A percentile compares a stretch with the other conserved stretches of the same genome.
These are phyloP conservation scores for Acorus gramineus DNA, from an alignment of 106 monocot species.

Conservation along the genomic window DNA sequence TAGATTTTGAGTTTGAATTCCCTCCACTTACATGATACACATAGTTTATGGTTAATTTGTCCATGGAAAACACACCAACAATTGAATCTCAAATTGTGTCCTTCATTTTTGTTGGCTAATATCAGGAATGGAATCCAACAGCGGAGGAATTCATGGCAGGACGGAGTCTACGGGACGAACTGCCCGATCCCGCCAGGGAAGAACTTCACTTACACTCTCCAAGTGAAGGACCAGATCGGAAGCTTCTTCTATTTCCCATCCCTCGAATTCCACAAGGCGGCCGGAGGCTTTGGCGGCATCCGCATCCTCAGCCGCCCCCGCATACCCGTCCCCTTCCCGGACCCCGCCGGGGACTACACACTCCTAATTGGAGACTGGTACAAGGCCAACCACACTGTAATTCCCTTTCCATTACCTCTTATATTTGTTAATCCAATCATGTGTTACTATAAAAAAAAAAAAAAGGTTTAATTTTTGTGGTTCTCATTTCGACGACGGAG, in stretches of 20 bases:
- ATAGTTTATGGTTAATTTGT: too few species aligned
- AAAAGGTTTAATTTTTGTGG: too few species aligned
- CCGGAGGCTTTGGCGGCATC: slow-evolving; percentile 59
- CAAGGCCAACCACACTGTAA: slow-evolving; percentile 50
- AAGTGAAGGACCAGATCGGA: slow-evolving; percentile 69
- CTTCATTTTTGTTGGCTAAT: background rate
- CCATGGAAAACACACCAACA: too few species aligned
- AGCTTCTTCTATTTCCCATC: slow-evolving; percentile 75
- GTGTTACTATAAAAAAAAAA: background rate
- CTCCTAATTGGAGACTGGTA: slow-evolving; percentile 68
- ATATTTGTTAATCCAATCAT: background rate
- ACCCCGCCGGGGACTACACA: slow-evolving; percentile 55
- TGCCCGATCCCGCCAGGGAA: slow-evolving; percentile 68
- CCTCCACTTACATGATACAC: too few species aligned
- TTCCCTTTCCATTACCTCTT: background rate
- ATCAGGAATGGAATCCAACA: slow-evolving; percentile 68
- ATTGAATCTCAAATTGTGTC: background rate
- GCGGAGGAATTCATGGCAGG: slow-evolving; percentile 54
- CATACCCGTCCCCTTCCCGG: slow-evolving; percentile 59
- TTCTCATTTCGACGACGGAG: too few species aligned
- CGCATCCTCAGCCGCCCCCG: slow-evolving; percentile 51
- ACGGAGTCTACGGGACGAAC: slow-evolving; percentile 58
- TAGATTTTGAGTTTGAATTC: too few species aligned
- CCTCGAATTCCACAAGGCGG: slow-evolving; percentile 56
- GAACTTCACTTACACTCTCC: slow-evolving; percentile 63